phyloP scores from a whole-genome alignment of 192 early-diverging fungal species.

The Linderina pennispora region DNA sequence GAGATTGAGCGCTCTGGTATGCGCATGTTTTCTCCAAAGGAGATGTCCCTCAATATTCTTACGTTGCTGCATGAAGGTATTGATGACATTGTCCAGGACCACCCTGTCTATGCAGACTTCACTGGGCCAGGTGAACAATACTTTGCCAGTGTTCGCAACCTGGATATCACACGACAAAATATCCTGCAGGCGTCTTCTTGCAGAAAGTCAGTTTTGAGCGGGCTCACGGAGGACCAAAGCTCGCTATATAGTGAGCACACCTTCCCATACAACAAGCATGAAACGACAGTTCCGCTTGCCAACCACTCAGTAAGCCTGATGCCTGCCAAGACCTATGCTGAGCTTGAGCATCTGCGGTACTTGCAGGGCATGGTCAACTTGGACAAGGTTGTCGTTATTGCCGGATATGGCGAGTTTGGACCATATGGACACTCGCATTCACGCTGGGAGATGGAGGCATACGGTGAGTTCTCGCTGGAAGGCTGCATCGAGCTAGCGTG shows the following conservation, averaged over 20 bases:
- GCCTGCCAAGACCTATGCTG: constrained; percentile 55
- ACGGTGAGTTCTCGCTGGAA: constrained; percentile 35
- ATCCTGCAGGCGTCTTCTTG: too few relatives aligned
- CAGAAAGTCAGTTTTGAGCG: too few relatives aligned
- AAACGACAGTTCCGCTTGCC: constrained; percentile 41
- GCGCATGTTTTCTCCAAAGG: constrained; percentile 77
- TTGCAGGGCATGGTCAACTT: constrained; percentile 70
- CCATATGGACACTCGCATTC: constrained; percentile 82
- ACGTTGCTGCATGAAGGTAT: constrained; percentile 78
- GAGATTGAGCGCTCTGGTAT: constrained; percentile 80
- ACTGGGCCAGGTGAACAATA: background rate
- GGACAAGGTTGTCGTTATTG: constrained; percentile 78
- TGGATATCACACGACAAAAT: too few relatives aligned
- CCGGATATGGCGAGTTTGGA: constrained; percentile 83
- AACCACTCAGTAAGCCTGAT: constrained; percentile 88
- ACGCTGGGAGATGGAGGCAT: constrained; percentile 88
- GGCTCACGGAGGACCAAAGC: too few relatives aligned
- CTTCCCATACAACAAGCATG: background rate
- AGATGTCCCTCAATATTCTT: constrained; percentile 89
- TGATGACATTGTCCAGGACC: constrained; percentile 16
- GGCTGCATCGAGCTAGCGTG: constrained; percentile 87
- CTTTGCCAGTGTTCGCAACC: too few relatives aligned
- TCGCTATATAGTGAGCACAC: background rate
- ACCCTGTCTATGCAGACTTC: background rate
- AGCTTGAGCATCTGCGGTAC: constrained; percentile 56